These are phyloP conservation scores for Voacanga thouarsii DNA, from an alignment of 257 asterid genomes.

Conservation along the genomic window DNA sequence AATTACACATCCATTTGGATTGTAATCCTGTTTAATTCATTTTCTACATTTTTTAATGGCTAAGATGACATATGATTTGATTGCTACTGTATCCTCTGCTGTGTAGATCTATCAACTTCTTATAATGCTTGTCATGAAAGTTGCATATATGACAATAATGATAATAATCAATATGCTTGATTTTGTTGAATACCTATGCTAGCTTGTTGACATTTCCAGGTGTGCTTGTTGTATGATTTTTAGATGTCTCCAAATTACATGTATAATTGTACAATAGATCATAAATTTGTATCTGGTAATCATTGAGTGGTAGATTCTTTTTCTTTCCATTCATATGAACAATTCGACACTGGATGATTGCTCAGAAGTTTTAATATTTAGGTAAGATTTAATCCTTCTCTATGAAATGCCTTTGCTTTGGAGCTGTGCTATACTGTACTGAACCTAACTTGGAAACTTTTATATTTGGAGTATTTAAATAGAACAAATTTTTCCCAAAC, in stretches of 20 bases:
- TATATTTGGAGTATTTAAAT: too few relatives aligned
- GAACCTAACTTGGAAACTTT: background rate
- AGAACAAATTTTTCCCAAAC: background rate
- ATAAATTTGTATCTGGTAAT: background rate
- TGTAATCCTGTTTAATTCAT: background rate
- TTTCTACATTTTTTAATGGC: background rate
- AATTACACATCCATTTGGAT: too few relatives aligned
- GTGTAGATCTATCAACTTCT: background rate
- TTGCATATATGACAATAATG: too few relatives aligned
- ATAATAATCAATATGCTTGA: background rate
- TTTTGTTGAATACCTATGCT: background rate
- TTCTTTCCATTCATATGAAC: too few relatives aligned
- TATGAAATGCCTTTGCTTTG: too few relatives aligned
- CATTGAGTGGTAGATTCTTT: background rate
- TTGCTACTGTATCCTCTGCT: too few relatives aligned
- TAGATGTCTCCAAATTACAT: background rate
- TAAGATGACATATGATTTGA: background rate
- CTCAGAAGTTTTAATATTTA: too few relatives aligned
- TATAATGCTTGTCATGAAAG: too few relatives aligned
- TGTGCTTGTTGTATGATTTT: background rate
- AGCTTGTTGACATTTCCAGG: background rate
- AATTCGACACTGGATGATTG: too few relatives aligned
- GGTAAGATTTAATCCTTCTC: too few relatives aligned
- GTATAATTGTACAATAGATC: slow-evolving; percentile 19
- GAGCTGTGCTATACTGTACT: background rate